Conservation (phyloP, 2,329 filamentous ascomycete species). For the Onygenales sp. region DNA sequence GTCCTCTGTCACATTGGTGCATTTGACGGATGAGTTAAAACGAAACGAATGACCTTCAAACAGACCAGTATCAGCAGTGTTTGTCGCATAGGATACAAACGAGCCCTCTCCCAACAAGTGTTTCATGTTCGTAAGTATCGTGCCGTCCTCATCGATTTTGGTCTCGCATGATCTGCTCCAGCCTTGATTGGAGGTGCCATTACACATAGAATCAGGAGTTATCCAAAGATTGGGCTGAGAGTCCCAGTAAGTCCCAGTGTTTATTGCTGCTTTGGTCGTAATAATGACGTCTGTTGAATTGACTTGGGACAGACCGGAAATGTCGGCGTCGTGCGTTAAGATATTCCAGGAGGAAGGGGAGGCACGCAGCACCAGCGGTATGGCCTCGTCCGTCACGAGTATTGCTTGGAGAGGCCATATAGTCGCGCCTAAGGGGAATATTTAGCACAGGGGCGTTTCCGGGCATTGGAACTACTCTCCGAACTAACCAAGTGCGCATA, state of each 20-base stretch:
- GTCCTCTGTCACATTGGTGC: neutral
- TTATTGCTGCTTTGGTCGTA: neutral
- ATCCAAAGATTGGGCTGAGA: conserved; percentile 4
- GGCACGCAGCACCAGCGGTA: neutral
- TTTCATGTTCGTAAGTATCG: neutral
- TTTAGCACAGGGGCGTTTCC: neutral
- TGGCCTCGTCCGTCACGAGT: neutral
- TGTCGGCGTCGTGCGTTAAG: conserved; percentile 4
- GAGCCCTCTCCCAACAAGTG: neutral
- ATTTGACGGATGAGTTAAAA: conserved; percentile 5
- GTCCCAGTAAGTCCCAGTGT: conserved; percentile 1
- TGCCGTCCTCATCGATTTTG: neutral
- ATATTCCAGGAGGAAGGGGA: neutral
- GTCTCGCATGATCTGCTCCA: neutral
- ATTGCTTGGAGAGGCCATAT: conserved; percentile 4
- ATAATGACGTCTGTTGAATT: neutral
- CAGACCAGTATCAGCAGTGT: conserved; percentile 3
- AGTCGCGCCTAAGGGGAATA: neutral
- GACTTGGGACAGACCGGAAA: conserved; percentile 3
- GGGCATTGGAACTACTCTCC: neutral
- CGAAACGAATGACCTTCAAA: conserved; percentile 6
- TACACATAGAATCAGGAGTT: neutral
- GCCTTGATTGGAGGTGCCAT: neutral
- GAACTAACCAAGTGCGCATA: conserved; percentile 1
- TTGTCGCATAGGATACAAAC: conserved; percentile 2